These are phyloP conservation scores for Phytophthora litchii DNA, from an alignment of 352 stramenopile species.

Conservation along the genomic window DNA sequence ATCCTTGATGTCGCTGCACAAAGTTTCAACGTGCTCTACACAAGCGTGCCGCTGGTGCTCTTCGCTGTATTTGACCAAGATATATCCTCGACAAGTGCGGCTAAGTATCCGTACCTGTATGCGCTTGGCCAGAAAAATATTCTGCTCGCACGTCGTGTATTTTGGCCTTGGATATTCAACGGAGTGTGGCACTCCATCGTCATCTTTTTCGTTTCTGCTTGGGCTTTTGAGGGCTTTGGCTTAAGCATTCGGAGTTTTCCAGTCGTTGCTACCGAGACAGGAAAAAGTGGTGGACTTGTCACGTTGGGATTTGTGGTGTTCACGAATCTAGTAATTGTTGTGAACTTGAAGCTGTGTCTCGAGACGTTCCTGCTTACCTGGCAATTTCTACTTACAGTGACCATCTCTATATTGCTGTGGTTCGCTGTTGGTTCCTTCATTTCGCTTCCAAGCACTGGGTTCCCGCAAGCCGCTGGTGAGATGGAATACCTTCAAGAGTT, in stretches of 20 bases:
- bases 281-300: conserved; percentile 59
- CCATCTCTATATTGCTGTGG: conserved; percentile 64
- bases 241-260: conserved; percentile 28
- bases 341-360: conserved; percentile 80
- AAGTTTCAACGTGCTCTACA: conserved; percentile 88
- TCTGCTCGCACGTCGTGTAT: conserved; percentile 61
- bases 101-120: conserved; percentile 73
- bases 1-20: conserved; percentile 81
- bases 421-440: conserved; percentile 71
- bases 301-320: conserved; percentile 84
- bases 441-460: conserved; percentile 48
- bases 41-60: conserved; percentile 72
- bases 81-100: conserved; percentile 65
- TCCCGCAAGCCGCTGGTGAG: conserved; percentile 68
- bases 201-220: conserved; percentile 83
- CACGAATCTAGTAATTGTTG: conserved; percentile 76
- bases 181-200: conserved; percentile 84
- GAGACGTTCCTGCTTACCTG: conserved; percentile 79
- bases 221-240: conserved; percentile 59
- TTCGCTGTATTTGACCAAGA: conserved; percentile 86
- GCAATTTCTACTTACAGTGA: conserved; percentile 68
- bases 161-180: conserved; percentile 86
- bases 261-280: conserved; percentile 43
- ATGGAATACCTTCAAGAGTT: conserved; percentile 68
- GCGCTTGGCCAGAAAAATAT: conserved; percentile 72